phyloP scores from a whole-genome alignment of 768 basidiomycete genomes.

The Hemileccinum impolitum region DNA sequence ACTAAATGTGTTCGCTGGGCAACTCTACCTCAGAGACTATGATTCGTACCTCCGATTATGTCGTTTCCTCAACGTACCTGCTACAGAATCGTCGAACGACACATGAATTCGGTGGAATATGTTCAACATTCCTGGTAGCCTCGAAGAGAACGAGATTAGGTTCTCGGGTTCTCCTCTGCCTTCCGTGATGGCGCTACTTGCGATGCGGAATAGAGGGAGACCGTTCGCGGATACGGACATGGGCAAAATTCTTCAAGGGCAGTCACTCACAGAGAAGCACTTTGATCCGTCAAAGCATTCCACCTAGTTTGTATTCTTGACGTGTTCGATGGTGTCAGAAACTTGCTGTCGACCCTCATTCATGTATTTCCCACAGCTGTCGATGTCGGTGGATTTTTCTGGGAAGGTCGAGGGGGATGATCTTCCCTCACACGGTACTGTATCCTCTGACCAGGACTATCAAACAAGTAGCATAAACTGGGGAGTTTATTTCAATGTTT shows the following conservation, averaged over 20 bases:
- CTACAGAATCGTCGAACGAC: not conserved
- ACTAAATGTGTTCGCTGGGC: slow-evolving; percentile 24
- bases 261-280: not conserved
- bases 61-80: slow-evolving; percentile 18
- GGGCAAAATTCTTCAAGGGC: not conserved
- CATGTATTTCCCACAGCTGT: no score
- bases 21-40: slow-evolving; percentile 11
- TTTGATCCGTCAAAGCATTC: not conserved
- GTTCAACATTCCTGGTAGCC: slow-evolving; percentile 2
- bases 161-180: slow-evolving; percentile 31
- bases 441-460: no score
- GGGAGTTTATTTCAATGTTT: no score
- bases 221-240: not conserved
- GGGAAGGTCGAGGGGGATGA: no score
- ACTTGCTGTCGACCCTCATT: no score
- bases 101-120: not conserved
- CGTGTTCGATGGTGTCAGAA: no score
- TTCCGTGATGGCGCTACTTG: not conserved
- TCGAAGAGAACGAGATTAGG: slow-evolving; percentile 1
- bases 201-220: not conserved
- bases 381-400: no score
- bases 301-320: no score
- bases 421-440: no score
- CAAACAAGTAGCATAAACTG: no score
- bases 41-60: slow-evolving; percentile 20